A percentile compares a stretch with the other conserved stretches of the same genome.
phyloP scores from a whole-genome alignment of 1,139 yeast species.

The Scheffersomyces lignicola region DNA sequence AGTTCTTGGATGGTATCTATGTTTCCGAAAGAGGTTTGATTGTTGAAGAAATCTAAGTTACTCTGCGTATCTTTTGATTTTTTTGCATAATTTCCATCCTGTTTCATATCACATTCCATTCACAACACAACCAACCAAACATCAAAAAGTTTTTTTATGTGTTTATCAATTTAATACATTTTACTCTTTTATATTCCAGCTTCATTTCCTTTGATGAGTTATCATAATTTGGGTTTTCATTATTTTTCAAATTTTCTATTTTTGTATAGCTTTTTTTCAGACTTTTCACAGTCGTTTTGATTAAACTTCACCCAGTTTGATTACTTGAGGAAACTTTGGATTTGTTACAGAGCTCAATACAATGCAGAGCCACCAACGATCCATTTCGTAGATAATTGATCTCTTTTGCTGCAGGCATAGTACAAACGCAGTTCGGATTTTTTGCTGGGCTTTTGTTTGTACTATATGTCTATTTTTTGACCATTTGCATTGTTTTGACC shows the following conservation, averaged over 20 bases:
- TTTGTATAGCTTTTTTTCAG: background rate
- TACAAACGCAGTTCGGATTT: too few relatives aligned
- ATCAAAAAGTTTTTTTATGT: conserved; percentile 9
- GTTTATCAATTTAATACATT: conserved; percentile 24
- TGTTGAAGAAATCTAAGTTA: conserved; percentile 56
- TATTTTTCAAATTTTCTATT: background rate
- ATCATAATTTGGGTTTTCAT: conserved; percentile 19
- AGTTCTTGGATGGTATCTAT: conserved; percentile 99
- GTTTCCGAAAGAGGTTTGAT: conserved; percentile 95
- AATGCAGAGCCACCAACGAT: conserved; percentile 67
- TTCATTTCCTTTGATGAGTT: conserved; percentile 13
- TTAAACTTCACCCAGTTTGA: conserved; percentile 40
- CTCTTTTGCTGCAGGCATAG: background rate
- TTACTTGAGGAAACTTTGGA: conserved; percentile 6
- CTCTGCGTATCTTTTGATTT: conserved; percentile 1
- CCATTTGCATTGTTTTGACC: conserved; percentile 3
- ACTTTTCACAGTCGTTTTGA: conserved; percentile 15
- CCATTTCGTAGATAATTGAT: conserved; percentile 23
- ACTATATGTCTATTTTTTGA: background rate
- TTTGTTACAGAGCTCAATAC: conserved; percentile 51
- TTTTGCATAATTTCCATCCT: conserved; percentile 4
- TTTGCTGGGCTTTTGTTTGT: background rate
- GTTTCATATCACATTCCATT: conserved; percentile 5
- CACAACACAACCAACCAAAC: conserved; percentile 3
- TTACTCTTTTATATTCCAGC: conserved; percentile 17